phyloP scores from a whole-genome alignment of 2,329 filamentous ascomycete species.

The Exserohilum rostratum region DNA sequence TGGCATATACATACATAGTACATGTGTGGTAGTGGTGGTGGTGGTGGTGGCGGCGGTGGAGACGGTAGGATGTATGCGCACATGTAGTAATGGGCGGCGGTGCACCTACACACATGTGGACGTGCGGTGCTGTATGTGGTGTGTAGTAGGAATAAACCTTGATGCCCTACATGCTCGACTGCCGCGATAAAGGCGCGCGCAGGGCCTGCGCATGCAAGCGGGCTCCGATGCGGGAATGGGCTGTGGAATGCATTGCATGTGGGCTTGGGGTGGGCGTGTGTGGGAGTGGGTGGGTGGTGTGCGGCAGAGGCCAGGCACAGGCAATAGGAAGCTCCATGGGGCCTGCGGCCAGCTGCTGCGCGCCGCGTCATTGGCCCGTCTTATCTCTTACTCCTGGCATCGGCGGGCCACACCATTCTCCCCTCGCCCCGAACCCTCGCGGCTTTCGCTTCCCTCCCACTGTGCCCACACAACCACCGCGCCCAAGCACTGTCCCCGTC shows the following conservation, averaged over 20 bases:
- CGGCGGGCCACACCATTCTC: conserved; percentile 22
- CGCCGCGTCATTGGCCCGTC: conserved; percentile 23
- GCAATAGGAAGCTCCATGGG: conserved; percentile 15
- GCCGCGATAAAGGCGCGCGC: conserved; percentile 9
- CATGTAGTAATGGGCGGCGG: no score
- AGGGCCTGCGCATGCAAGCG: conserved; percentile 15
- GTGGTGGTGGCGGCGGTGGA: not conserved
- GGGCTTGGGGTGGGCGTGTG: no score
- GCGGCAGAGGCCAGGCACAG: conserved; percentile 12
- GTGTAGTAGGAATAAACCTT: no score
- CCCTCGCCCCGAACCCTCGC: not conserved
- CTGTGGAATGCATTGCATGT: no score
- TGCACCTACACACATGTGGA: no score
- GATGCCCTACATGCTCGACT: no score
- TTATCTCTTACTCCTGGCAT: conserved; percentile 37
- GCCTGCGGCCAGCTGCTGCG: conserved; percentile 13
- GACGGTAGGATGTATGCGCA: not conserved
- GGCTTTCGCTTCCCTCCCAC: not conserved
- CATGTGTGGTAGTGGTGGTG: no score
- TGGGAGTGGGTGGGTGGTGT: no score
- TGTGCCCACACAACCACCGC: not conserved
- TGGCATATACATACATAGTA: no score
- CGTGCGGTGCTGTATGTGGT: no score
- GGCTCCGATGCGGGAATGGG: no score
- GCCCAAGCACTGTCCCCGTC: conserved; percentile 6